Evolutionary conservation across 345 rosid species (phyloP), one percentile per base, ranked within the genome.

Genomic region (Pugionium dolabratum): DNA sequence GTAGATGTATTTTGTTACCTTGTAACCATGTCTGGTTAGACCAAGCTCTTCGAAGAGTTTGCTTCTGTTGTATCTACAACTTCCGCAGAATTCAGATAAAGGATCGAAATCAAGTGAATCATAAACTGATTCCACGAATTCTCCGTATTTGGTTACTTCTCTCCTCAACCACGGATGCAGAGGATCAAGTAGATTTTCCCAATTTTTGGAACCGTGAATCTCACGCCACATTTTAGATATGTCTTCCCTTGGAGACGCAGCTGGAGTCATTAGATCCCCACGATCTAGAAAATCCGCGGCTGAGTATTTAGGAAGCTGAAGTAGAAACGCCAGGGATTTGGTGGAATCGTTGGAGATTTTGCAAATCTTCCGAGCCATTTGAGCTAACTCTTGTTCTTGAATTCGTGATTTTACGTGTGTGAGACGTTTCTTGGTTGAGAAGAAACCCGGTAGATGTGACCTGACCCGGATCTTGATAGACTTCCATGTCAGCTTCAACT

Each of bases 21-120:
- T 75, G 78, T 86, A 86, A 9, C 85, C 89, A 59, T 84, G 84
- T 31, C 71, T 66, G 0, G 71, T 59, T 2, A 86, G 75, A 43
- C 83, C 89, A 25, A 81, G 53, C 67, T 80, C 83, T 28, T 84
- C 77, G 1, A 84, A 84, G 26, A 86, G 27, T 39, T 81, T 86
- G 66, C 67, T 66, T 29, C 73, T 71, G 52, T 86, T 86, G 59
- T 75, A 83, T 57, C 83, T 76, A 33, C 84, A 76, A 47, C 93
- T 84, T 39, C 93, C 89, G 4, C 93, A 84, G 2, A 76, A 86
- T 7, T 81, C 89, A 0, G 83, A 84, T 11, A 84, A 67, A 9
- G 87, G 84, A 55, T 86, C 85, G 1, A 86, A 84, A 34, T 86
- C 89, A 1, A 86, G 84, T 18, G 85, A 81, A 58, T 84, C 89